These are phyloP conservation scores for Pouteria campechiana DNA, from an alignment of 179 eudicot species.

Conservation along the genomic window DNA sequence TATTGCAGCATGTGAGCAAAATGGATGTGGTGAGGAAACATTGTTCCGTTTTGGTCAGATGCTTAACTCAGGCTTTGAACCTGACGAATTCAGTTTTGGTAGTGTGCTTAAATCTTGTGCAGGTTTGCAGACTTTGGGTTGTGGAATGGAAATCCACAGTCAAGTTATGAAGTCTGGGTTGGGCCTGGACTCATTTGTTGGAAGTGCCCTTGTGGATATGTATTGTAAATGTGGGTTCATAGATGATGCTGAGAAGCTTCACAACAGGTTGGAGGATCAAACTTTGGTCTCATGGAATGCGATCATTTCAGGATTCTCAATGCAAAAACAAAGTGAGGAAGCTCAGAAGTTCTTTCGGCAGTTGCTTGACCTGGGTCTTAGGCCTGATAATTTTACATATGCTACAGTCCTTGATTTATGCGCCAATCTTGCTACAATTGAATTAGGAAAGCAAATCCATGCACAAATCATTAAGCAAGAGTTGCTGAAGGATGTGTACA, in stretches of 20 bases:
- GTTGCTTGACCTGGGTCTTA: slow-evolving; percentile 54
- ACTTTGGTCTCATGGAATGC: slow-evolving; percentile 86
- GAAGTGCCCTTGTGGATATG: slow-evolving; percentile 83
- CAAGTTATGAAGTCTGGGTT: slow-evolving; percentile 54
- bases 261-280: slow-evolving; percentile 44
- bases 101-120: slow-evolving; percentile 83
- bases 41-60: slow-evolving; percentile 39
- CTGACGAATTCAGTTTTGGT: slow-evolving; percentile 89
- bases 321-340: slow-evolving; percentile 55
- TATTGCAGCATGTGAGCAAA: slow-evolving; percentile 82
- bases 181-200: slow-evolving; percentile 55
- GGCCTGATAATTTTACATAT: slow-evolving; percentile 78
- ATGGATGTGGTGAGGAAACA: slow-evolving; percentile 49
- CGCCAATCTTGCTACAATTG: slow-evolving; percentile 76
- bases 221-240: slow-evolving; percentile 73
- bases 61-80: slow-evolving; percentile 60
- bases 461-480: slow-evolving; percentile 77
- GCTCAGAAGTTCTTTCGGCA: slow-evolving; percentile 61
- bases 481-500: slow-evolving; percentile 57
- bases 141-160: slow-evolving; percentile 55
- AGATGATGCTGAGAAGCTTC: slow-evolving; percentile 78
- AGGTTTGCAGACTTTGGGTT: slow-evolving; percentile 22
- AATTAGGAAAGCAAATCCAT: slow-evolving; percentile 88
- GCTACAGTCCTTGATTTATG: slow-evolving; percentile 88
- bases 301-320: slow-evolving; percentile 65